Evolutionary conservation across 768 basidiomycete genomes (phyloP), one percentile per base, ranked within the genome.

Genomic region (Tremella yokohamensis): DNA sequence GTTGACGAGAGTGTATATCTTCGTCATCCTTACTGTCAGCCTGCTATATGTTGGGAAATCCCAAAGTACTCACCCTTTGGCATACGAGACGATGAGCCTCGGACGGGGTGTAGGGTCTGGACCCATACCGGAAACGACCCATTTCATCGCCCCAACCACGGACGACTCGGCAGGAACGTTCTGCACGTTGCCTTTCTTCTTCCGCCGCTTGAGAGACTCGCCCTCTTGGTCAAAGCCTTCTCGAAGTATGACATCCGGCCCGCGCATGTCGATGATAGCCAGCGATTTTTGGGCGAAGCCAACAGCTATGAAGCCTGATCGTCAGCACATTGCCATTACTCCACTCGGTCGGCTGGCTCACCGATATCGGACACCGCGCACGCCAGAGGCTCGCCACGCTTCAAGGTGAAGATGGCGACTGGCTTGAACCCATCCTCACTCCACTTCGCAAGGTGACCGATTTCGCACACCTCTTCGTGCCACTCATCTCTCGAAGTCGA

Each of bases 311-410:
- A 93, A 90, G 3, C 88, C 89, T 90, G 60, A 54, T 54, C 45
- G 56, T 8, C 42, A 42, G 18, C 26, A 15, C 40, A 18, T 16
- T 49, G n/a, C 48, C 15, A 11, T 22, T 44, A 9, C 9, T 9
- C 39, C 42, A 48, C 8, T 19, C 34, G 12, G 26, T 29, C 3
- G 57, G 42, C 22, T 9, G 40, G 74, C 82, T 68, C 58, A 87
- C 90, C 90, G 49, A 88, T 82, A 70, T 90, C 85, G 11, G 85
- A 85, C 12, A 88, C 73, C 6, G 86, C 84, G 68, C 81, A 83
- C 18, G 83, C 80, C 3, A 81, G 79, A 2, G 84, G 78, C 0
- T 78, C 77, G 1, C 83, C 83, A 29, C 78, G 78, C 20, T 77
- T 75, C 37, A 83, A 72, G 25, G 78, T 76, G 29, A 90, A 73